Evolutionary conservation across 148 eudicot genomes (phyloP), one percentile per base, ranked within the genome.

Genomic region (Fagopyrum homotropicum): DNA sequence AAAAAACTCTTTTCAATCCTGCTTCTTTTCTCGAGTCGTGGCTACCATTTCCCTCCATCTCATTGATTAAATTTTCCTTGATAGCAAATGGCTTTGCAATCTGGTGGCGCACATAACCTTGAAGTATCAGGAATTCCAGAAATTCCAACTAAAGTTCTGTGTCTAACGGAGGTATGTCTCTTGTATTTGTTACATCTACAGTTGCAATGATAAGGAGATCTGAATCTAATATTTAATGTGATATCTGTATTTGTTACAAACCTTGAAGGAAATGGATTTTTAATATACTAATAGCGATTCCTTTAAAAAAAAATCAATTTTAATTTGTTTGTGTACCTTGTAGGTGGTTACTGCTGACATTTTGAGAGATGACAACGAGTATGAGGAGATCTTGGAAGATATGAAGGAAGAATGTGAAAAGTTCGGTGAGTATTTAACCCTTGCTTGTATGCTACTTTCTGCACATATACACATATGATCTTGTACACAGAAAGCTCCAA

Each of bases 401-500:
- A 94, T 94, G 98, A 85, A 82, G 80, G 89, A 89, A 45, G 98
- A 91, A 80, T 84, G 97, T 81, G 87, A 81, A 61, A 94, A 94
- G 72, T 94, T 87, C 82, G 98, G 98, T 94, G 75, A 75, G 80
- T 85, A 54, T 45, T 35, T 51, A 3, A 15, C 12, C 69, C 69
- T 69, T 60, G 64, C 30, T 22, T 49, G 35, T 44, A 73, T n/a
- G 61, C 50, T 22, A 47, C 44, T 75, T n/a, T 46, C 15, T 44
- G 9, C 10, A 30, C 9, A 7, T n/a, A 29, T 4, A 59, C 5
- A 7, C 64, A 59, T 59, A 15, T 40, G 47, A 14, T 66, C 71
- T 66, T 66, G 46, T 66, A 45, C 46, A 66, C 8, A 35, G 17
- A 14, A 11, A 43, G 10, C 17, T 40, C 30, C 14, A n/a, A 15